These are phyloP conservation scores for Clonostachys chloroleuca DNA, from an alignment of 2,329 filamentous ascomycete genomes.

Conservation along the genomic window DNA sequence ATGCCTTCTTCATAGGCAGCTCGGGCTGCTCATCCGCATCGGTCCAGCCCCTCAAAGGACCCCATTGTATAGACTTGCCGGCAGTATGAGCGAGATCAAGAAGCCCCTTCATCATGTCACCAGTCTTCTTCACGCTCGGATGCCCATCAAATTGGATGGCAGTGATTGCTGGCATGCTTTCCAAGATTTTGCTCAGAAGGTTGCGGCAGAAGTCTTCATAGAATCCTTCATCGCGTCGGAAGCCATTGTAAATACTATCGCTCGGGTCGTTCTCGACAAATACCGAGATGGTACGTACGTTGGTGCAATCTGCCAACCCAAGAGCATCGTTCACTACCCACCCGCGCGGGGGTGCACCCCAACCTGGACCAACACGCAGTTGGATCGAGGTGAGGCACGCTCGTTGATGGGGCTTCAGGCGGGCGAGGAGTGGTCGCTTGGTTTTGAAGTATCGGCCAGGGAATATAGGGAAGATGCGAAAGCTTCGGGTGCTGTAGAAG, in stretches of 20 bases:
- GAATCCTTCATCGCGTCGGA: conserved; percentile 60
- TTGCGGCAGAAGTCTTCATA: conserved; percentile 63
- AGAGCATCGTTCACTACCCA: conserved; percentile 66
- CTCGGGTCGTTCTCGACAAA: conserved; percentile 72
- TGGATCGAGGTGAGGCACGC: conserved; percentile 59
- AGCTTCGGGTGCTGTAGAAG: conserved; percentile 59
- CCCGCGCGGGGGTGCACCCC: conserved; percentile 63
- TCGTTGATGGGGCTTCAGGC: conserved; percentile 57
- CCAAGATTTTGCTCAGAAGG: conserved; percentile 53
- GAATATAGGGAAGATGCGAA: conserved; percentile 64
- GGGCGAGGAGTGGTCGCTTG: conserved; percentile 66
- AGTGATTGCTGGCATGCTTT: conserved; percentile 48
- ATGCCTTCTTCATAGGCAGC: too few species aligned
- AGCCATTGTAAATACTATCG: conserved; percentile 62
- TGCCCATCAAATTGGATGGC: conserved; percentile 68
- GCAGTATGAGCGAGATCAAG: conserved; percentile 43
- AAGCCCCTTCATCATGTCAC: conserved; percentile 60
- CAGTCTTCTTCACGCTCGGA: conserved; percentile 58
- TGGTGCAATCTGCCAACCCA: conserved; percentile 58
- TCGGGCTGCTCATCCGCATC: conserved; percentile 35
- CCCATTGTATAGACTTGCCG: conserved; percentile 58
- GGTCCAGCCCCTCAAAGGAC: conserved; percentile 62
- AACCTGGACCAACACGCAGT: conserved; percentile 69
- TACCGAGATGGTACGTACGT: conserved; percentile 55
- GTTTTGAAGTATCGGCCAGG: conserved; percentile 67